Evolutionary conservation across 345 rosid species (phyloP), one percentile per base, ranked within the genome.

Genomic region (Arabidopsis suecica): DNA sequence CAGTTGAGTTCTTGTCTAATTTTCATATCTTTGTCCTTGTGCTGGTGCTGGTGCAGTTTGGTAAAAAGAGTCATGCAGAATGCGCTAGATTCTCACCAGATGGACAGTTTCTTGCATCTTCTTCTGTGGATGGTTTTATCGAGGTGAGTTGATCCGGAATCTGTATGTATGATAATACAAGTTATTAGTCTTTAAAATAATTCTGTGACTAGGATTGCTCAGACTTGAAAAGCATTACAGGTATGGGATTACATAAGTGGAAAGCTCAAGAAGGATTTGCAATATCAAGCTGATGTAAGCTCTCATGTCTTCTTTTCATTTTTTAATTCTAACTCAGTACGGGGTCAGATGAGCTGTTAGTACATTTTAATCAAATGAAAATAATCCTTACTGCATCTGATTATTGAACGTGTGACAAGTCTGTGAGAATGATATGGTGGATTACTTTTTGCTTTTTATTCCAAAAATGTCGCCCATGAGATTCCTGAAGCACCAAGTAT

Each of bases 221-320:
- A 61, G 33, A 69, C 73, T 38, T 75, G 66, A 37, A 74, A 63
- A 57, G 6, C 54, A 41, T 71, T 51, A 55, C 68, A 93, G 98
- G 98, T 96, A 51, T 96, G 99, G 99, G 99, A 96, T 84, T 89
- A 96, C 75, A 72, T 93, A 53, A 96, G 91, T 68, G 99, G 99
- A 68, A 96, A 96, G 86, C 90, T 96, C 80, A 91, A 96, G 87
- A 93, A 93, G 81, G 99, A 96, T 83, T 90, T 96, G 70, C 98
- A 89, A 48, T 96, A 96, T 80, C 99, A 96, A 82, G 98, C 98
- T 76, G 99, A 86, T 64, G 99, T 90, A 69, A 85, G 93, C 80
- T 71, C 22, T 41, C 16, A 10, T 72, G 30, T 50, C 72, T 37
- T 41, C 28, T 33, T 65, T 78, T 65, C 41, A 16, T 71, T 13